phyloP scores from a whole-genome alignment of 306 rosid genomes.

The Dalbergia cultrata region DNA sequence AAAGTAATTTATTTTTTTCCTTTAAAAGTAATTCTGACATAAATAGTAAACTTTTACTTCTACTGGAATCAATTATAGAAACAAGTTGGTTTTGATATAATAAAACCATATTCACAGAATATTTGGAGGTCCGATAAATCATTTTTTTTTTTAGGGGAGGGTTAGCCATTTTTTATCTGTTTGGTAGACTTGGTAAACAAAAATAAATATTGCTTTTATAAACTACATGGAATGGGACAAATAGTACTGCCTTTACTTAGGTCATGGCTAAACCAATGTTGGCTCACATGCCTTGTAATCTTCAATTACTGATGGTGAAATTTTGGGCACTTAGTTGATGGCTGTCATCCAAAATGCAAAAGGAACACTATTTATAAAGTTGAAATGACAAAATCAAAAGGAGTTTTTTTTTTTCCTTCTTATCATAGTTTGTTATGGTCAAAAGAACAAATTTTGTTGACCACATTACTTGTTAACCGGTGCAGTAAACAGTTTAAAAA shows the following conservation, averaged over 20 bases:
- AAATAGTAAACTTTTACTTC: too few species aligned
- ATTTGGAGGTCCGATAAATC: too few species aligned
- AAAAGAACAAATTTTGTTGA: neutral
- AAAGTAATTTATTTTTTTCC: too few species aligned
- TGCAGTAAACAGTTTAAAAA: neutral
- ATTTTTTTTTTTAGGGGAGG: too few species aligned
- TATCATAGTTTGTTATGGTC: neutral
- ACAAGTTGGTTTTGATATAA: too few species aligned
- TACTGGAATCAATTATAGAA: too few species aligned
- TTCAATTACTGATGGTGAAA: neutral
- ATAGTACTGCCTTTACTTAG: neutral
- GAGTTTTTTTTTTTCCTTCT: neutral
- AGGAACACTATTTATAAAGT: neutral
- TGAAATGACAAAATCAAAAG: neutral
- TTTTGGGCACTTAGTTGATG: neutral
- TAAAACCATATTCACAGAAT: too few species aligned
- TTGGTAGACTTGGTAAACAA: too few species aligned
- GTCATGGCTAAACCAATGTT: neutral
- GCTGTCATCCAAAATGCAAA: neutral
- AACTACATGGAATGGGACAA: too few species aligned
- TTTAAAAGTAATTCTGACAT: too few species aligned
- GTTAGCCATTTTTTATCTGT: too few species aligned
- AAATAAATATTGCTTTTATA: too few species aligned
- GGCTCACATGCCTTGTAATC: conserved; percentile 1
- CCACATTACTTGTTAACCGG: neutral